Evolutionary conservation across 768 basidiomycete genomes (phyloP), one percentile per base, ranked within the genome.

Genomic region (Trametes punicea): DNA sequence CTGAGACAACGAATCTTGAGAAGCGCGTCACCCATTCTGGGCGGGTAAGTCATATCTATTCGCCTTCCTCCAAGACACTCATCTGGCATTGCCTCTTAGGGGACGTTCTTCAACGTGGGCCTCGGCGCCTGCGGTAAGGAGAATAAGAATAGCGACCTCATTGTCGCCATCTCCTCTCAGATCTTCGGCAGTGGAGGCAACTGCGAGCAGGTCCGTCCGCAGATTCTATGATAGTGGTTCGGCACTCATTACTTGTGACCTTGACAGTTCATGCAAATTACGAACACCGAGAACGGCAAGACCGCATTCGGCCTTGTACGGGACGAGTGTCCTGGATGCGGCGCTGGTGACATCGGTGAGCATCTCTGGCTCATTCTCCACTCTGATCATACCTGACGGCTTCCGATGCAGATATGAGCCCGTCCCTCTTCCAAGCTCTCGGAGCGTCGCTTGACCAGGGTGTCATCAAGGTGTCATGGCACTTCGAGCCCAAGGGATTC

Each of bases 61-160:
- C 11, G 16, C 26, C 6, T 20, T 8, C 11, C 8, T 29, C 20
- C n/a, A n/a, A n/a, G n/a, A n/a, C n/a, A 21, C 13, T 11, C 2
- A 9, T 27, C 36, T 6, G 26, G 31, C 15, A 31, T 40, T 10
- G 51, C 36, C 31, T 49, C 47, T 34, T 42, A 88, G 87, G 86
- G 80, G 27, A 89, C 87, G 20, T 89, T 79, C 79, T 89, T 80
- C 66, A 56, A 81, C 54, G 77, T 76, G 38, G 81, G 69, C 23
- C 62, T 74, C 13, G 87, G 85, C 26, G 86, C 87, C 67, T 90
- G 88, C 65, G 86, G 86, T 15, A 60, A 74, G 29, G 46, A 41
- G 45, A 79, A 86, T 64, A 66, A 31, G 23, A 66, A 78, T 64
- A 76, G 62, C 44, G 78, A 84, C 58, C 67, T 71, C 59, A 81